Base-by-base conservation (phyloP, 2,329 filamentous ascomycete species). In the Myriosclerotinia curreyana region DNA sequence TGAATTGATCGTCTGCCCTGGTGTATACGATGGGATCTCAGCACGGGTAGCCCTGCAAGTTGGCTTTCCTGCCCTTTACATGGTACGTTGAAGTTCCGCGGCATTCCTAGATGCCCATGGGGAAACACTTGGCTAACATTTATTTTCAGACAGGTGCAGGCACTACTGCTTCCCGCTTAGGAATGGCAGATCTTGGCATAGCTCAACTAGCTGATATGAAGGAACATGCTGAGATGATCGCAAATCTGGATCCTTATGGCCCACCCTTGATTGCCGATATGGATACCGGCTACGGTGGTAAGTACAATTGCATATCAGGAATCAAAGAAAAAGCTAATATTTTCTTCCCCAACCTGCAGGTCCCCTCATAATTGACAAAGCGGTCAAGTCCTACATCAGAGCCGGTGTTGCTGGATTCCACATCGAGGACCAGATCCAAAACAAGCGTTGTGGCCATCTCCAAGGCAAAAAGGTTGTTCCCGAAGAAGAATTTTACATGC, bases 21-120 rank as follows among this genome's bases (percentile, higher is more conserved):
- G 87, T 38, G 86, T 90, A 1, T 88, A 88, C 71, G 87, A 90
- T 77, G 87, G 87, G 9, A 80, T 89, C 62, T 86, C 84, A 3
- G 86, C 87, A 0, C 79, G 87, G 0, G 82, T 89, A 64, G 86
- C 86, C 1, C 78, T 88, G 28, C 76, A 79, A 44, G 79, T 84
- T 28, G 86, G 86, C 5, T 89, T 88, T 65, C 81, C 87, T 53
- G 82, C 79, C 63, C 73, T 90, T 36, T 90, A 90, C 77, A 90
- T 90, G 87, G 86, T 87, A 76, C 59, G 77, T 36, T 52, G 20
- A 7, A 20, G 25, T 38, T 38, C 22, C 38, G 20, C 25, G 28
- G 28, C 40, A 36, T 38, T 14, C 20, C 42, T 58, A 48, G 28
- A 28, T 59, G 36, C 28, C 14, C 31, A 15, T 48, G 20, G 55